phyloP scores from a whole-genome alignment of 2,329 filamentous ascomycete species.

The Calonectria pauciramosa region DNA sequence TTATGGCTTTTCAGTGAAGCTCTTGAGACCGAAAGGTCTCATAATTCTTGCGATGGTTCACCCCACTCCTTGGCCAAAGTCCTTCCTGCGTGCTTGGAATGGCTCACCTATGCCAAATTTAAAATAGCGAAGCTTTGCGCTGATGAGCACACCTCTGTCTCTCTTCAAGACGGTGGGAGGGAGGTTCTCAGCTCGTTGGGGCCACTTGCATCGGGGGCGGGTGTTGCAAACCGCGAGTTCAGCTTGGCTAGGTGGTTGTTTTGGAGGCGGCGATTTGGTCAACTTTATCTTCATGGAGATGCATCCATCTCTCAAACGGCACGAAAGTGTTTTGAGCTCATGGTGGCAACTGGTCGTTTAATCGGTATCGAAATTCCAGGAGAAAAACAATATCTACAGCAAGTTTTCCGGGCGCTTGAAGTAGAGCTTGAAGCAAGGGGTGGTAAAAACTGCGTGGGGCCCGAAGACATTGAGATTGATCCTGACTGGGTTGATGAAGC shows the following conservation, averaged over 20 bases:
- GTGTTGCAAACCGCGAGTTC: neutral
- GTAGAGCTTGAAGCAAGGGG: neutral
- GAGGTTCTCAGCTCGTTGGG: neutral
- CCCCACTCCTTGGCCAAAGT: neutral
- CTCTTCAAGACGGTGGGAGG: no score
- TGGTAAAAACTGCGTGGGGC: neutral
- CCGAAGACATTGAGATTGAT: slow-evolving; percentile 11
- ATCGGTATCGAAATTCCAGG: slow-evolving; percentile 1
- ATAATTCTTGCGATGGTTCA: neutral
- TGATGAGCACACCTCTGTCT: neutral
- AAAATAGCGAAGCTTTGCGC: neutral
- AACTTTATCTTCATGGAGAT: neutral
- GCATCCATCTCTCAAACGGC: neutral
- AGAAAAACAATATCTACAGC: neutral
- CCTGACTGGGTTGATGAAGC: neutral
- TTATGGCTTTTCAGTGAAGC: neutral
- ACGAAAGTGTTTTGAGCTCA: slow-evolving; percentile 5
- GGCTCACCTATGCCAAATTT: slow-evolving; percentile 3
- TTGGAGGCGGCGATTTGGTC: neutral
- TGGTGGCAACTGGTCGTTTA: neutral
- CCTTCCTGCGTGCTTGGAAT: neutral
- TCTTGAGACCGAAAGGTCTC: neutral
- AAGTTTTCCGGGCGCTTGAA: neutral
- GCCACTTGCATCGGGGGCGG: neutral
- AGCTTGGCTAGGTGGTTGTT: neutral